Percentiles rank a stretch among this genome's conserved stretches.
These are phyloP conservation scores for Chrysoporthe cubensis DNA, from an alignment of 2,329 filamentous ascomycete species.

Conservation along the genomic window DNA sequence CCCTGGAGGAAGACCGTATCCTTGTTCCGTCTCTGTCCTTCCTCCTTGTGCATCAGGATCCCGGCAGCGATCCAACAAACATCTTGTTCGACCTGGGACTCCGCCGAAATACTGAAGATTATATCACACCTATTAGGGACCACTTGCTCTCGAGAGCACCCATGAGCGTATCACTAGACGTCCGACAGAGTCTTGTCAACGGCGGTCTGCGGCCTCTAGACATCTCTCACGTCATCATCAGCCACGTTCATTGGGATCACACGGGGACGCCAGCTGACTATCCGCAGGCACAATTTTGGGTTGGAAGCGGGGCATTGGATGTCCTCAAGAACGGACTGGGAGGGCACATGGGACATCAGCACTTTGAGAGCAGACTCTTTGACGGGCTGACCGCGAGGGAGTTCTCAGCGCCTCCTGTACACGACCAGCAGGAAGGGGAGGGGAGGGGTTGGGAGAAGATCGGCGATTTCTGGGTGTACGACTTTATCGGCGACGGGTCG, in stretches of 20 bases:
- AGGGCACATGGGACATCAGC: conserved; percentile 35
- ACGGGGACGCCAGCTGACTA: conserved; percentile 60
- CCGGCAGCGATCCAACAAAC: conserved; percentile 36
- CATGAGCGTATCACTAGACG: conserved; percentile 48
- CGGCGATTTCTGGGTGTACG: conserved; percentile 48
- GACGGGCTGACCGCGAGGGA: conserved; percentile 44
- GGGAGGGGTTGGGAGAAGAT: conserved; percentile 42
- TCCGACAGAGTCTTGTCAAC: conserved; percentile 41
- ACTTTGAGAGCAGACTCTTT: conserved; percentile 38
- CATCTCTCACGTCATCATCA: conserved; percentile 46
- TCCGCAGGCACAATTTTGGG: conserved; percentile 49
- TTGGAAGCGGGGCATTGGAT: conserved; percentile 51
- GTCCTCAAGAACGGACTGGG: conserved; percentile 42
- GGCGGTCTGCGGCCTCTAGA: conserved; percentile 29
- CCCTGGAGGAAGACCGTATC: conserved; percentile 45
- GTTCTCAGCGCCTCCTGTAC: conserved; percentile 40
- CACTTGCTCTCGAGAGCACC: conserved; percentile 52
- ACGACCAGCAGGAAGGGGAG: not conserved
- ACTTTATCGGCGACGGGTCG: conserved; percentile 51
- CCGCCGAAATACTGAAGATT: conserved; percentile 48
- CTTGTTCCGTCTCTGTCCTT: conserved; percentile 59
- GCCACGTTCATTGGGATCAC: conserved; percentile 63
- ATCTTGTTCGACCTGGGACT: conserved; percentile 60
- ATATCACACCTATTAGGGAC: conserved; percentile 46
- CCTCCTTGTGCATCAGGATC: conserved; percentile 50